Evolutionary conservation across 805 yeast species (phyloP).

Genomic region (Candida verbasci): DNA sequence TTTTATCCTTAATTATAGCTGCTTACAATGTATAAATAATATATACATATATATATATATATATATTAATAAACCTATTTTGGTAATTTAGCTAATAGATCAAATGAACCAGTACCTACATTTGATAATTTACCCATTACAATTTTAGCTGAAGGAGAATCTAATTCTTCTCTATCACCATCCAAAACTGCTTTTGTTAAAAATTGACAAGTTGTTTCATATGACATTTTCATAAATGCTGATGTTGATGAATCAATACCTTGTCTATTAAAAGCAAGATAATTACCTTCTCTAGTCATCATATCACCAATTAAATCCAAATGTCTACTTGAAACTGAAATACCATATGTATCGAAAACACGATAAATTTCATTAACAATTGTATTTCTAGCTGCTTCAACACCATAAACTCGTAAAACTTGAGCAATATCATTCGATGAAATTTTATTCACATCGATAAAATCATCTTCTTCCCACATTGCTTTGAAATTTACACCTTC

Average conservation of each 20-base stretch:
- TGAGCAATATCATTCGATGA: constrained; percentile 91
- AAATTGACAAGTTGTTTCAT: constrained; percentile 97
- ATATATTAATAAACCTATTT: constrained; percentile 1
- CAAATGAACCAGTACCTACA: constrained; percentile 97
- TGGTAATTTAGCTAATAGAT: constrained; percentile 56
- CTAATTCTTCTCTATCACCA: constrained; percentile 81
- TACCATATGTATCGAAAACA: constrained; percentile 95
- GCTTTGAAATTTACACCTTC: constrained; percentile 98
- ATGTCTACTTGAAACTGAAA: constrained; percentile 87
- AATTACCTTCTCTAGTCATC: constrained; percentile 99
- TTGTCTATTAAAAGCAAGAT: constrained; percentile 94
- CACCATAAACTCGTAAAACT: constrained; percentile 89
- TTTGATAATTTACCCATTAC: constrained; percentile 87
- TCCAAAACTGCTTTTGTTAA: constrained; percentile 94
- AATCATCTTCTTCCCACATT: constrained; percentile 97
- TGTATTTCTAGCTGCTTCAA: constrained; percentile 97
- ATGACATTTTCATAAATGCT: constrained; percentile 97
- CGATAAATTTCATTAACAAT: constrained; percentile 93
- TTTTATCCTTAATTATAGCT: constrained; percentile 52
- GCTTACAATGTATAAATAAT: constrained; percentile 48
- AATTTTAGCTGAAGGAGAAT: constrained; percentile 88
- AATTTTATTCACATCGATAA: constrained; percentile 84
- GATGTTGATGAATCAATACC: constrained; percentile 96
- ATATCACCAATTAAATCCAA: constrained; percentile 95
- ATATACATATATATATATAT: too few species aligned